Evolutionary conservation across 768 basidiomycete species (phyloP).

Genomic region (Stropharia rugosoannulata): DNA sequence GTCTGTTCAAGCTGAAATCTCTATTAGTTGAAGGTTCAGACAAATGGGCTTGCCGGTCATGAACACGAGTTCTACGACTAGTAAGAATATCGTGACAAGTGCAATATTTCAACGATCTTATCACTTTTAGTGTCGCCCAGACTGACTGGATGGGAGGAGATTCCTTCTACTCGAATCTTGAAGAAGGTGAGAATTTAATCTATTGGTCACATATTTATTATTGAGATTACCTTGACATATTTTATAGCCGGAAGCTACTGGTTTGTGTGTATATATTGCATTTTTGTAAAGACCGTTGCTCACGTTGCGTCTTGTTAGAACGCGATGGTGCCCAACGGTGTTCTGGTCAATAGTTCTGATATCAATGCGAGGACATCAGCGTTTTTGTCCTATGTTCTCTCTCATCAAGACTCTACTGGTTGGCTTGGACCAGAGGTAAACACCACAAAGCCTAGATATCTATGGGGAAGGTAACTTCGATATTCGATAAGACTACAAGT

Average conservation of each 20-base stretch:
- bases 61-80: slow-evolving; percentile 43
- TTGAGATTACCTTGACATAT: neutral
- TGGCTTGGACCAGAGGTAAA: slow-evolving; percentile 58
- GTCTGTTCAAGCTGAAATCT: neutral
- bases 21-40: slow-evolving; percentile 38
- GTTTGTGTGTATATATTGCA: slow-evolving; percentile 41
- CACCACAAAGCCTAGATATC: slow-evolving; percentile 49
- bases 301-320: slow-evolving; percentile 27
- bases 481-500: neutral
- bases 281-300: neutral
- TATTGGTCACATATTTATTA: neutral
- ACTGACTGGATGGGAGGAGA: slow-evolving; percentile 43
- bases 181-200: slow-evolving; percentile 33
- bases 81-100: slow-evolving; percentile 16
- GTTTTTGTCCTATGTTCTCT: slow-evolving; percentile 50
- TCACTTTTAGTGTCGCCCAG: slow-evolving; percentile 29
- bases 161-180: slow-evolving; percentile 39
- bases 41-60: slow-evolving; percentile 42
- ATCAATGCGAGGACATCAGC: slow-evolving; percentile 46
- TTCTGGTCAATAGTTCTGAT: slow-evolving; percentile 42
- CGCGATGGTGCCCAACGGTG: slow-evolving; percentile 52
- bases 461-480: slow-evolving; percentile 46
- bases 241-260: slow-evolving; percentile 53
- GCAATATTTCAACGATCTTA: neutral
- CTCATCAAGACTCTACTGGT: slow-evolving; percentile 51